Conservation (phyloP, 2,329 filamentous ascomycete genomes). For the Chalaropsis ovoidea region DNA sequence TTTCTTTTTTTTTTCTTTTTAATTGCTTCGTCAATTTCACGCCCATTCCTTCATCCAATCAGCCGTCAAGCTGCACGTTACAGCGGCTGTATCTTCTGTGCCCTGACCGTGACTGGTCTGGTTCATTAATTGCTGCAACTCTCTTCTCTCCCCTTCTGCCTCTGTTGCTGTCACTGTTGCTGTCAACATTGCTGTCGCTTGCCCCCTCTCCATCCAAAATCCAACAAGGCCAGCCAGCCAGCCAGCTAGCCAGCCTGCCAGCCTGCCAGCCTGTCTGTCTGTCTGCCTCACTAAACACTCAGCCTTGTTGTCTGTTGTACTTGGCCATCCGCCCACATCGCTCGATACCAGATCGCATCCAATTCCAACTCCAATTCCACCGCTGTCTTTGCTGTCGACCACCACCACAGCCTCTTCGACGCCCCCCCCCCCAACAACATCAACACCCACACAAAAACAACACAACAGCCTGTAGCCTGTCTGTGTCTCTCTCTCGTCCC, state of each 20-base stretch:
- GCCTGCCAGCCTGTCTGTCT: neutral
- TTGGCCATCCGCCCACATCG: slow-evolving; percentile 3
- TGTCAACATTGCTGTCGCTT: neutral
- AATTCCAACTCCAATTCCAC: slow-evolving; percentile 7
- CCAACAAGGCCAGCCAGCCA: slow-evolving; percentile 13
- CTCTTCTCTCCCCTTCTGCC: neutral
- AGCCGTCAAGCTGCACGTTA: too few relatives aligned
- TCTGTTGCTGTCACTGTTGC: neutral
- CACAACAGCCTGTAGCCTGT: slow-evolving; percentile 11
- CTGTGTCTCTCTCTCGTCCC: slow-evolving; percentile 17
- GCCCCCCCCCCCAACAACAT: neutral
- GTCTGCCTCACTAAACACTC: slow-evolving; percentile 15
- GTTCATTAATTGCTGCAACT: neutral
- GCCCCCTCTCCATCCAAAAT: neutral
- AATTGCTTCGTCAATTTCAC: too few relatives aligned
- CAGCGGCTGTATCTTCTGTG: too few relatives aligned
- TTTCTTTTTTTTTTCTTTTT: too few relatives aligned
- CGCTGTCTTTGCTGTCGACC: neutral
- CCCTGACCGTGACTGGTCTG: neutral
- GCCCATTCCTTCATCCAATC: too few relatives aligned
- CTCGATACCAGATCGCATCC: slow-evolving; percentile 11
- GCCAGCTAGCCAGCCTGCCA: slow-evolving; percentile 7
- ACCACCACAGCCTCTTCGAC: neutral
- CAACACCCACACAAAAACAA: neutral
- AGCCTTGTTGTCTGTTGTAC: slow-evolving; percentile 20